phyloP scores from a whole-genome alignment of 2,329 filamentous ascomycete genomes.

The Hymenoscyphus linearis region DNA sequence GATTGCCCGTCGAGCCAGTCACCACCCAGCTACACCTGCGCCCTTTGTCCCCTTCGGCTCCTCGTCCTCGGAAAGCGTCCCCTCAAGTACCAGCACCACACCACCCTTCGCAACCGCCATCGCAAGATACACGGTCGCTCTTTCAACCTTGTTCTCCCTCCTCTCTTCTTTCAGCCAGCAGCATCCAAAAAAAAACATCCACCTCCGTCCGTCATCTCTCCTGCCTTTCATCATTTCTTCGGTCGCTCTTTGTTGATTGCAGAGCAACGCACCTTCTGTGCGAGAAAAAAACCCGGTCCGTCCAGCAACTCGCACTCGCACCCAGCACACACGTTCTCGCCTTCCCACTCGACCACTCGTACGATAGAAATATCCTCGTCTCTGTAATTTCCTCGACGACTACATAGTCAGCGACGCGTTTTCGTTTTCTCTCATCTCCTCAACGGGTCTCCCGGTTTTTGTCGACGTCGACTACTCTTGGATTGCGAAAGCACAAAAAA shows the following conservation, averaged over 20 bases:
- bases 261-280: slow-evolving; percentile 24
- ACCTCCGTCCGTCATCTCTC: slow-evolving; percentile 1
- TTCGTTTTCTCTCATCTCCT: slow-evolving; percentile 14
- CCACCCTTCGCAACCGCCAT: background rate
- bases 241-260: slow-evolving; percentile 28
- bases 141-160: background rate
- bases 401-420: slow-evolving; percentile 24
- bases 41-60: background rate
- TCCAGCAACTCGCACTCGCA: background rate
- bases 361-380: slow-evolving; percentile 9
- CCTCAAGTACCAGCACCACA: background rate
- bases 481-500: slow-evolving; percentile 19
- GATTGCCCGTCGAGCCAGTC: no score
- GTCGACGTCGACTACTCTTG: slow-evolving; percentile 19
- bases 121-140: background rate
- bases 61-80: background rate
- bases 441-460: slow-evolving; percentile 19
- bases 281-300: background rate
- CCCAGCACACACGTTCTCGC: background rate
- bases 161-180: background rate
- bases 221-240: slow-evolving; percentile 14
- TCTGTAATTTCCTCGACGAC: slow-evolving; percentile 18
- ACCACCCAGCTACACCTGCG: background rate
- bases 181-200: no score
- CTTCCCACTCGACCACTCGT: slow-evolving; percentile 2